phyloP scores from a whole-genome alignment of 73 alveolate species.

The Effrenium voratum region DNA sequence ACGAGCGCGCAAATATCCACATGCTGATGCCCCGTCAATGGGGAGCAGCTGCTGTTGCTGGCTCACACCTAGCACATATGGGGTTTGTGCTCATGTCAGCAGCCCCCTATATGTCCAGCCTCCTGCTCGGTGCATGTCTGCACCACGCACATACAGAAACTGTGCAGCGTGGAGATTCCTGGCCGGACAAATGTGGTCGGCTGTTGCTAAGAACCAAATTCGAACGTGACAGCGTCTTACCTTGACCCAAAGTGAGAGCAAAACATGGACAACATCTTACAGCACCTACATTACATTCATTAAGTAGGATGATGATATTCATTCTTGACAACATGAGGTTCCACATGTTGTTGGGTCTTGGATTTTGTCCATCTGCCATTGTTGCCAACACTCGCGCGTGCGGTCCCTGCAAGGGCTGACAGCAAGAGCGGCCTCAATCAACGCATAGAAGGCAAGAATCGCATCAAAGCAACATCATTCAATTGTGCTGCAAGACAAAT shows the following conservation, averaged over 20 bases:
- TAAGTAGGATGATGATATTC: too few relatives aligned
- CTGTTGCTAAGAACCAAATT: not conserved
- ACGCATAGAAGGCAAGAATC: too few relatives aligned
- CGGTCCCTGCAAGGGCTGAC: slow-evolving; percentile 61
- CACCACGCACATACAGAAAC: slow-evolving; percentile 82
- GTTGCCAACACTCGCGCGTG: too few relatives aligned
- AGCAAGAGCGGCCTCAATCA: slow-evolving; percentile 37
- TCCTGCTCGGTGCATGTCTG: slow-evolving; percentile 73
- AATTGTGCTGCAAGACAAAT: too few relatives aligned
- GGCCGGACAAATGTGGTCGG: not conserved
- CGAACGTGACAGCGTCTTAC: not conserved
- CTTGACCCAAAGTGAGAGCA: too few relatives aligned
- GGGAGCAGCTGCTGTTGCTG: slow-evolving; percentile 91
- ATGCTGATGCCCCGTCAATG: slow-evolving; percentile 80
- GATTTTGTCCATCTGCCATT: too few relatives aligned
- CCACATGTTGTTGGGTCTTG: too few relatives aligned
- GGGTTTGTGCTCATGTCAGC: not conserved
- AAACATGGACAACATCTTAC: too few relatives aligned
- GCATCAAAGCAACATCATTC: too few relatives aligned
- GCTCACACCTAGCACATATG: slow-evolving; percentile 11
- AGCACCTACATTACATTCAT: too few relatives aligned
- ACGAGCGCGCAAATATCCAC: slow-evolving; percentile 24
- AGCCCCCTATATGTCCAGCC: not conserved
- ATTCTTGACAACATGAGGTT: too few relatives aligned
- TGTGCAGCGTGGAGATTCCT: slow-evolving; percentile 91